Conservation (phyloP, 768 basidiomycete genomes). For the Tylopilus subfusipes region DNA sequence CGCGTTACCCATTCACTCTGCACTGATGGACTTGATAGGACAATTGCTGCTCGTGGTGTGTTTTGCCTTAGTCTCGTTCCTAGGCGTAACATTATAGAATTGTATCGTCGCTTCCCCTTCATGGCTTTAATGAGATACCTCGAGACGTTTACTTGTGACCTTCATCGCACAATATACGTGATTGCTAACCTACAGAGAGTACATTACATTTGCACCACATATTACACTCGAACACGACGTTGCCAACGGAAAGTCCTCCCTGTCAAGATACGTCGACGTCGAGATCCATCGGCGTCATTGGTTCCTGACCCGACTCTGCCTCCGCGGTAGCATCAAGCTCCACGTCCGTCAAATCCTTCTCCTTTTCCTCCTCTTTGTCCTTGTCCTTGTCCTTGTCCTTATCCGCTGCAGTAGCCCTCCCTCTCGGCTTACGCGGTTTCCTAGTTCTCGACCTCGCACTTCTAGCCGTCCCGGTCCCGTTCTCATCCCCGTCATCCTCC, state of each 20-base stretch:
- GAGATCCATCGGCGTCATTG: constrained; percentile 36
- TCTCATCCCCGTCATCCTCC: constrained; percentile 40
- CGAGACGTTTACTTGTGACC: background rate
- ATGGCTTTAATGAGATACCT: background rate
- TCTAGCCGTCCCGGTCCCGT: constrained; percentile 20
- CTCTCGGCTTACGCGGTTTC: constrained; percentile 24
- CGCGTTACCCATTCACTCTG: constrained; percentile 89
- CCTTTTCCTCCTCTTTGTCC: constrained; percentile 22
- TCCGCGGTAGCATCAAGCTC: constrained; percentile 28
- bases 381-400: constrained; percentile 30
- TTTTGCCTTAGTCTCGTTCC: constrained; percentile 58
- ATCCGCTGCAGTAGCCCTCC: constrained; percentile 15
- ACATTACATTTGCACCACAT: background rate
- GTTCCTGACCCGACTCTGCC: constrained; percentile 33
- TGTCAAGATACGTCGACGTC: constrained; percentile 39
- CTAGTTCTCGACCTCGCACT: constrained; percentile 33
- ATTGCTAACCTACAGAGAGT: background rate
- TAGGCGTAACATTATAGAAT: constrained; percentile 28
- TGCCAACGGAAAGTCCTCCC: background rate
- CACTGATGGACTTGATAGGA: constrained; percentile 81
- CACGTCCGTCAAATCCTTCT: constrained; percentile 27
- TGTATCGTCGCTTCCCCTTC: background rate
- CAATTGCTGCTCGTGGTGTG: constrained; percentile 76
- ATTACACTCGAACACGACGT: background rate
- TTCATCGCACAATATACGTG: background rate